Evolutionary conservation across 78 protist species (phyloP), one percentile per base, ranked within the genome.

Genomic region (Acrasis kona): DNA sequence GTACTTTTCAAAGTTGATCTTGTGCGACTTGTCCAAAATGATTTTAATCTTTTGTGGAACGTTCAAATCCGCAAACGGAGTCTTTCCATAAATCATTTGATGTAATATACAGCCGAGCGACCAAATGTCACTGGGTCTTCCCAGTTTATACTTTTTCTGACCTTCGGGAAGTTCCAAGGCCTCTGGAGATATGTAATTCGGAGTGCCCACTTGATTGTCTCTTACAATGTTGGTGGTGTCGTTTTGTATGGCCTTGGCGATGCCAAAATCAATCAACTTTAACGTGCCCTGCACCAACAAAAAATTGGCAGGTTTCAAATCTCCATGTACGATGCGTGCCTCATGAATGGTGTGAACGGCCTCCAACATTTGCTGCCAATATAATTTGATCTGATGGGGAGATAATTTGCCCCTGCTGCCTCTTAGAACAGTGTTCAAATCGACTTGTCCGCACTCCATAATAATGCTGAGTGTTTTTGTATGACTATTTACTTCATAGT

Each of bases 171-270:
- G 61, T 19, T n/a, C 50, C 39, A 93, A 57, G 1, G 98, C 84
- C 76, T 96, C 99, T 5, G 99, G 99, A 0, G 95, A 84, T 76
- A 96, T 96, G 83, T 96, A 96, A 83, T 96, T 96, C 35, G 93
- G 40, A 3, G 99, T 96, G 30, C 99, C 99, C 40, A 72, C 72
- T 74, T 61, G 88, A 2, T 10, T 5, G n/a, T 92, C 95, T 7
- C 91, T 72, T 37, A 65, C 69, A 28, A 91, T 88, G 10, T 87
- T 89, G 3, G 96, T 93, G 2, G 89, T 83, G 37, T 87, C 95
- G n/a, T 50, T 6, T 6, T 2, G 10, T 5, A 69, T 0, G 12
- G 31, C 79, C 86, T 93, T 89, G 7, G 98, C 98, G 38, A 96
- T 96, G 41, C 99, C 99, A 76, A 96, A 96, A 85, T 96, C 99